Evolutionary conservation across 140 eudicot species (phyloP).

Genomic region (Ambrosia hybrid): DNA sequence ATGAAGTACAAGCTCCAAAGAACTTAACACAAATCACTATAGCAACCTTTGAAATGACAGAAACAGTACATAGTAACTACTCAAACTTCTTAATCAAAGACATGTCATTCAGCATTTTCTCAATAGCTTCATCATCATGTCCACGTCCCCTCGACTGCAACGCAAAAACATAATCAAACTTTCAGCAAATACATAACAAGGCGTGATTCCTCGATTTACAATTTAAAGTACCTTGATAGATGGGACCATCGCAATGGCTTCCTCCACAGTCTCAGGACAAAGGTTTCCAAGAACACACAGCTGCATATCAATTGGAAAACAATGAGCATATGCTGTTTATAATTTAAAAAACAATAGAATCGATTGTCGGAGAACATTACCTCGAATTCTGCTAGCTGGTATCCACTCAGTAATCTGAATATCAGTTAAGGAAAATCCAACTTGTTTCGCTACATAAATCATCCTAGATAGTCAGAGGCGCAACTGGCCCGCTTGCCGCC

Average conservation of each 20-base stretch:
- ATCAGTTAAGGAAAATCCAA: slow-evolving; percentile 45
- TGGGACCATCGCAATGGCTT: slow-evolving; percentile 85
- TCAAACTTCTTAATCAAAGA: slow-evolving; percentile 89
- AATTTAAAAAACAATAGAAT: background rate
- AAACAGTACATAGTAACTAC: slow-evolving; percentile 23
- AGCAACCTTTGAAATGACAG: background rate
- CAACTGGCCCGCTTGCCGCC: too few species aligned
- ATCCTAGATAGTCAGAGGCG: too few species aligned
- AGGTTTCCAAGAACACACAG: slow-evolving; percentile 77
- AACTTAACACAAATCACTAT: background rate
- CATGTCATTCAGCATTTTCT: slow-evolving; percentile 69
- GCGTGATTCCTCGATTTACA: background rate
- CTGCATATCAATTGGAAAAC: slow-evolving; percentile 21
- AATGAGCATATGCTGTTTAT: background rate
- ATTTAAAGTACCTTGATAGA: slow-evolving; percentile 51
- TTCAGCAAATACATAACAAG: too few species aligned
- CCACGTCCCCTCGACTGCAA: slow-evolving; percentile 82
- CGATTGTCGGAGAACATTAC: slow-evolving; percentile 23
- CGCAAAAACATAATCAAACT: background rate
- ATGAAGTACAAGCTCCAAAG: background rate
- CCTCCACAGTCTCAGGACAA: slow-evolving; percentile 86
- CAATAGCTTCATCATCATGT: slow-evolving; percentile 85
- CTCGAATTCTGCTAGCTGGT: slow-evolving; percentile 93
- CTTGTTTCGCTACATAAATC: background rate
- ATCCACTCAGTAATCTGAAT: slow-evolving; percentile 66